These are phyloP conservation scores for Podospora appendiculata DNA, from an alignment of 495 filamentous ascomycete species.

Conservation along the genomic window DNA sequence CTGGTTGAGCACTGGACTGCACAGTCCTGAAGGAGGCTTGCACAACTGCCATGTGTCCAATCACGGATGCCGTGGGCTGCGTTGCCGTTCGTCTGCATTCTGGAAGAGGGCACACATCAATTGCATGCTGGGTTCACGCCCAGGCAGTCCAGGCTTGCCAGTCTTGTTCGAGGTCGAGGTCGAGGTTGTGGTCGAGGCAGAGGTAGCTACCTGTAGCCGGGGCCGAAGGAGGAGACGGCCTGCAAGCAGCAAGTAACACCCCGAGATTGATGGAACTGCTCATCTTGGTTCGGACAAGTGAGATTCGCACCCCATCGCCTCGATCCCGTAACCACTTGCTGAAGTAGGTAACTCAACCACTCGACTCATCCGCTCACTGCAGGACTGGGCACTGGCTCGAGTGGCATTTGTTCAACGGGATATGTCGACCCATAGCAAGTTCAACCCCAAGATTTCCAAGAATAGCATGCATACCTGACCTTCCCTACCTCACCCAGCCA, in stretches of 20 bases:
- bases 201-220: too few species aligned
- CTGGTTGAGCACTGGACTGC: constrained; percentile 5
- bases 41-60: constrained; percentile 5
- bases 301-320: constrained; percentile 1
- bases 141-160: background rate
- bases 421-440: background rate
- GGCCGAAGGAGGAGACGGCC: too few species aligned
- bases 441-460: too few species aligned
- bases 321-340: constrained; percentile 2
- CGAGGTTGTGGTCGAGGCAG: too few species aligned
- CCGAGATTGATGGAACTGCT: constrained; percentile 4
- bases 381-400: too few species aligned
- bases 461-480: too few species aligned
- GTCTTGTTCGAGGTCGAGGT: too few species aligned
- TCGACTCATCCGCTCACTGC: too few species aligned
- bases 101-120: background rate
- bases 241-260: constrained; percentile 3
- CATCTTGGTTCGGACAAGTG: constrained; percentile 7
- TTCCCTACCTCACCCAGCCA: too few species aligned
- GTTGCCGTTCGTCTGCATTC: constrained; percentile 4
- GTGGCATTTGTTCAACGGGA: background rate
- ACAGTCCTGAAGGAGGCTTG: constrained; percentile 1
- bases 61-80: background rate
- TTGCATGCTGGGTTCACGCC: constrained; percentile 2
- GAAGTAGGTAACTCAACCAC: background rate